Percentiles rank a stretch among this genome's conserved stretches.
These are phyloP conservation scores for Backusella liffmaniae DNA, from an alignment of 192 early-diverging fungal species.

Conservation along the genomic window DNA sequence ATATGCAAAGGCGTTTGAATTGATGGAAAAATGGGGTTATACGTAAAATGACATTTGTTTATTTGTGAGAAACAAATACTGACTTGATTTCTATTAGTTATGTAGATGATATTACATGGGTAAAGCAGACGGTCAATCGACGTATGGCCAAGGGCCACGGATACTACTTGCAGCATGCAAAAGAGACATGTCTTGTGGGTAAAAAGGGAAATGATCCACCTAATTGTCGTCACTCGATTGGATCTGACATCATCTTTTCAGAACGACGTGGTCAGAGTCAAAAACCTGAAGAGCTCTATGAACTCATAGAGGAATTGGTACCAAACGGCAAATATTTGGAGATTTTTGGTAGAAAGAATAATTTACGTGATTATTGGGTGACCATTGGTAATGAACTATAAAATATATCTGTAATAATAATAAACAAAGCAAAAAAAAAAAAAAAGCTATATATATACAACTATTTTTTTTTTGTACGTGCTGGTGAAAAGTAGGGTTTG, in stretches of 20 bases:
- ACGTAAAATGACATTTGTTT: slow-evolving; percentile 41
- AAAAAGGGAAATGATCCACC: slow-evolving; percentile 82
- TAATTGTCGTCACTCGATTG: slow-evolving; percentile 66
- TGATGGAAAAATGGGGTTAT: slow-evolving; percentile 96
- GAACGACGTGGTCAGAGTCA: slow-evolving; percentile 94
- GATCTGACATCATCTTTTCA: slow-evolving; percentile 90
- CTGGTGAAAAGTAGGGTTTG: no score
- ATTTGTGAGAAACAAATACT: not conserved
- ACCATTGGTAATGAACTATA: slow-evolving; percentile 97
- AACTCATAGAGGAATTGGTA: slow-evolving; percentile 90
- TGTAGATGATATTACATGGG: slow-evolving; percentile 96
- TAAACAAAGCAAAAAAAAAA: not conserved
- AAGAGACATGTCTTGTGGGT: slow-evolving; percentile 96
- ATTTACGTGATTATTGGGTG: slow-evolving; percentile 94
- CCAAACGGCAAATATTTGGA: slow-evolving; percentile 91
- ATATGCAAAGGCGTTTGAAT: slow-evolving; percentile 91
- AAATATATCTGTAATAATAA: not conserved
- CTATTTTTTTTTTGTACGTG: no score
- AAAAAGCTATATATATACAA: no score
- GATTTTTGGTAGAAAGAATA: slow-evolving; percentile 96
- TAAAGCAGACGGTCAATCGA: slow-evolving; percentile 95
- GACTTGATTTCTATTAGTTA: slow-evolving; percentile 44
- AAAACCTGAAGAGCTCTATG: slow-evolving; percentile 95
- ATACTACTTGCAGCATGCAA: slow-evolving; percentile 96
- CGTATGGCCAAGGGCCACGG: slow-evolving; percentile 98